phyloP scores from a whole-genome alignment of 1,284 basidiomycete genomes.

The Leccinum fuscescens region DNA sequence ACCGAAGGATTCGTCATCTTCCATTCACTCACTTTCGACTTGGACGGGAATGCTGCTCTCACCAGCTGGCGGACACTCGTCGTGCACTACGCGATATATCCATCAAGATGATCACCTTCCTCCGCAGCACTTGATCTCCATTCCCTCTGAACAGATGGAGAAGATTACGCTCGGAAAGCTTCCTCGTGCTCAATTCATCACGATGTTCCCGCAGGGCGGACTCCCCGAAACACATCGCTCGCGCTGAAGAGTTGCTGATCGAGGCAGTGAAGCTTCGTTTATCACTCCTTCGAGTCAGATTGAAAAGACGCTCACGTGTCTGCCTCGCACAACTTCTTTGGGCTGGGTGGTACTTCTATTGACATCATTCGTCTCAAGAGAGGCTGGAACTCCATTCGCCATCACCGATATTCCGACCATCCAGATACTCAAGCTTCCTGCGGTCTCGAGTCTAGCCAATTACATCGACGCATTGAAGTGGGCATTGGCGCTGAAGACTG shows the following conservation, averaged over 20 bases:
- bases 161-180: constrained; percentile 29
- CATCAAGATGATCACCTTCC: constrained; percentile 27
- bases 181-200: constrained; percentile 20
- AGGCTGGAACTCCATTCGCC: constrained; percentile 32
- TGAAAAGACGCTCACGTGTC: constrained; percentile 24
- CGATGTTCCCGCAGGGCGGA: constrained; percentile 21
- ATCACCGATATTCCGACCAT: constrained; percentile 38
- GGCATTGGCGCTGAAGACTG: constrained; percentile 15
- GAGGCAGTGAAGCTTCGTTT: constrained; percentile 20
- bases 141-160: constrained; percentile 25
- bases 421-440: constrained; percentile 38
- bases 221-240: constrained; percentile 20
- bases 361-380: constrained; percentile 32
- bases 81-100: constrained; percentile 22
- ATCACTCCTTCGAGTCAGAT: constrained; percentile 16
- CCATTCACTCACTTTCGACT: constrained; percentile 25
- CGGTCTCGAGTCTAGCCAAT: constrained; percentile 31
- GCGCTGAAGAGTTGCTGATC: constrained; percentile 21
- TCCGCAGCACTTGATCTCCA: constrained; percentile 23
- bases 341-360: constrained; percentile 30
- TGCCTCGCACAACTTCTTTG: constrained; percentile 28
- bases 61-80: constrained; percentile 17
- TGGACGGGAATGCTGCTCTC: constrained; percentile 18
- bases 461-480: constrained; percentile 20
- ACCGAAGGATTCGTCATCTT: constrained; percentile 27